Evolutionary conservation across 495 filamentous ascomycete genomes (phyloP).

Genomic region (Aspergillus funiculosus): DNA sequence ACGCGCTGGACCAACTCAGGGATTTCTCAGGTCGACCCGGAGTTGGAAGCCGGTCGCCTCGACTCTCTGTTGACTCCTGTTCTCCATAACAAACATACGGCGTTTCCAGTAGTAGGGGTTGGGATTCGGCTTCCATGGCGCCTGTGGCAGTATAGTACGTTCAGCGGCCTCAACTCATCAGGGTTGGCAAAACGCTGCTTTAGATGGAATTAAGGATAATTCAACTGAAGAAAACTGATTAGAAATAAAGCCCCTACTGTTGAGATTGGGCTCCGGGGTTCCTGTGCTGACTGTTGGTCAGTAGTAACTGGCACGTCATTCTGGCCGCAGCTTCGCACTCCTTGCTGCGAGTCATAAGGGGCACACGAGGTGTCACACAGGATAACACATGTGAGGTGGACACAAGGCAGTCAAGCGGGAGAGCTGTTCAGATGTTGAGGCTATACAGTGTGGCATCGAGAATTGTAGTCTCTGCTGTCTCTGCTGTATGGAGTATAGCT

Average conservation of each 20-base stretch:
- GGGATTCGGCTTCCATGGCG: constrained; percentile 24
- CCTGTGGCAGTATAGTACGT: background rate
- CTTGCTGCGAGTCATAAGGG: constrained; percentile 7
- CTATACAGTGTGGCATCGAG: too few relatives aligned
- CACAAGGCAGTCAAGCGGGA: too few relatives aligned
- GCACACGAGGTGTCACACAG: background rate
- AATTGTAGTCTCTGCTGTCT: too few relatives aligned
- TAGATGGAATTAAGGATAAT: too few relatives aligned
- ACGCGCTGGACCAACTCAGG: constrained; percentile 61
- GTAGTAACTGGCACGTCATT: constrained; percentile 30
- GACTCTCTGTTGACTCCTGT: background rate
- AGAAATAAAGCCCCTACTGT: too few relatives aligned
- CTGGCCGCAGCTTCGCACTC: constrained; percentile 23
- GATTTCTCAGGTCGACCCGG: constrained; percentile 18
- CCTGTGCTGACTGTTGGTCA: constrained; percentile 3
- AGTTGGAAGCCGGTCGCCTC: background rate
- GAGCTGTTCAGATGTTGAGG: too few relatives aligned
- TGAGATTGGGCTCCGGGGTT: too few relatives aligned
- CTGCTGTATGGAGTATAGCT: too few relatives aligned
- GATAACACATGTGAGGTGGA: background rate
- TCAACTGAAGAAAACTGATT: too few relatives aligned
- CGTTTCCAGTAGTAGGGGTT: constrained; percentile 25
- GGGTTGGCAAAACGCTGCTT: too few relatives aligned
- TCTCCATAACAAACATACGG: constrained; percentile 7
- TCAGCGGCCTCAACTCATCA: too few relatives aligned